Percentiles rank a stretch among this genome's conserved stretches.
Evolutionary conservation across 768 basidiomycete species (phyloP).

Genomic region (Suillus hirtellus): DNA sequence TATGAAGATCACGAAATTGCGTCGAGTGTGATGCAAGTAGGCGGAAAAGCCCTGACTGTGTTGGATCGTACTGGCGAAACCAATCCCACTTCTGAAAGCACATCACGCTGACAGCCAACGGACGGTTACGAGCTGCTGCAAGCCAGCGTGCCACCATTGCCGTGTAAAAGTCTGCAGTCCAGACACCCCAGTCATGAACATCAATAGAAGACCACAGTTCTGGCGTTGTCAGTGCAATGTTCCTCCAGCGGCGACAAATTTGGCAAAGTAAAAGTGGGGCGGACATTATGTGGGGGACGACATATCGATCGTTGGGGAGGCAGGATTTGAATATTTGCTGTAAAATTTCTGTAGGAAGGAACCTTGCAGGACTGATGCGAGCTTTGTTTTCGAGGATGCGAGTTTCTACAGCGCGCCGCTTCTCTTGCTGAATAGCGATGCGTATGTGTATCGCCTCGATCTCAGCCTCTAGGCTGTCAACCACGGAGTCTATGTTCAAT

Average conservation of each 20-base stretch:
- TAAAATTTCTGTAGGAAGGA: conserved; percentile 32
- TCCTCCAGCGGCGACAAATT: conserved; percentile 35
- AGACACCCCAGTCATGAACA: conserved; percentile 29
- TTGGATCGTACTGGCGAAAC: neutral
- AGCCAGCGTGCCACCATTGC: conserved; percentile 28
- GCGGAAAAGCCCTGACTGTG: conserved; percentile 23
- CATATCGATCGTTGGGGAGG: conserved; percentile 24
- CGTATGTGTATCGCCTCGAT: conserved; percentile 12
- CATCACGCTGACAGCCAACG: conserved; percentile 23
- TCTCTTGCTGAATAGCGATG: conserved; percentile 21
- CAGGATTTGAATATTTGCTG: conserved; percentile 34
- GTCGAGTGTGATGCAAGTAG: conserved; percentile 23
- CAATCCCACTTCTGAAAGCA: conserved; percentile 6
- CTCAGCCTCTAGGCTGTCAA: neutral
- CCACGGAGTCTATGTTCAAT: neutral
- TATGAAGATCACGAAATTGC: conserved; percentile 19
- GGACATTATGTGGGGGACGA: conserved; percentile 20
- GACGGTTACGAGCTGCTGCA: conserved; percentile 20
- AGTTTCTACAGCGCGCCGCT: conserved; percentile 19
- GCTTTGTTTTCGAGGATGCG: conserved; percentile 26
- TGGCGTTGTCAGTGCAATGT: conserved; percentile 29
- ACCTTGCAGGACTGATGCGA: conserved; percentile 29
- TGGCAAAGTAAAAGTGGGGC: conserved; percentile 36
- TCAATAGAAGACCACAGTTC: conserved; percentile 34
- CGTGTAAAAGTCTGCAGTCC: conserved; percentile 29